These are phyloP conservation scores for Candida coquimbonensis DNA, from an alignment of 805 yeast species.

Conservation along the genomic window DNA sequence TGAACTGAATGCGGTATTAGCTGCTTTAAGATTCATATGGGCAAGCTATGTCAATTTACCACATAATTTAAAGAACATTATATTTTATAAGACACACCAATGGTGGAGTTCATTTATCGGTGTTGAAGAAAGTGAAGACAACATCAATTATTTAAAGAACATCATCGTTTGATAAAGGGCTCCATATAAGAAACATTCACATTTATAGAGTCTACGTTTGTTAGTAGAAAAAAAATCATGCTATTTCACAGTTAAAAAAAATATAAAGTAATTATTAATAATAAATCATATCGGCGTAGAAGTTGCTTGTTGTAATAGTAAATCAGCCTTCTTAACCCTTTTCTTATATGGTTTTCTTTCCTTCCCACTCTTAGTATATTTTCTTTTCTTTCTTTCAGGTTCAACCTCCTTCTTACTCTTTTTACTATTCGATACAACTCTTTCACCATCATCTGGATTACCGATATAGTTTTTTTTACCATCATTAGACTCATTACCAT, in stretches of 20 bases:
- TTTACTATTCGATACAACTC: slow-evolving; percentile 13
- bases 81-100: slow-evolving; percentile 40
- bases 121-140: slow-evolving; percentile 25
- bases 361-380: slow-evolving; percentile 25
- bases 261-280: background rate
- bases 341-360: slow-evolving; percentile 28
- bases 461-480: slow-evolving; percentile 4
- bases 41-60: slow-evolving; percentile 69
- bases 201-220: no score
- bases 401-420: slow-evolving; percentile 8
- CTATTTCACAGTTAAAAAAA: background rate
- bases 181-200: no score
- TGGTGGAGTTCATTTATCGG: slow-evolving; percentile 79
- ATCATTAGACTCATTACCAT: no score
- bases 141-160: slow-evolving; percentile 16
- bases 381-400: slow-evolving; percentile 22
- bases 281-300: background rate
- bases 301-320: slow-evolving; percentile 1
- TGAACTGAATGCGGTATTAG: slow-evolving; percentile 45
- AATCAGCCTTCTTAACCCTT: slow-evolving; percentile 23
- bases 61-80: slow-evolving; percentile 42
- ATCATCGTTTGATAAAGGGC: slow-evolving; percentile 8
- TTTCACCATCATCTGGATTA: slow-evolving; percentile 10
- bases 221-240: background rate
- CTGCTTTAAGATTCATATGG: slow-evolving; percentile 58